Conservation (phyloP, 2,329 filamentous ascomycete genomes). For the Colletotrichum falcatum region DNA sequence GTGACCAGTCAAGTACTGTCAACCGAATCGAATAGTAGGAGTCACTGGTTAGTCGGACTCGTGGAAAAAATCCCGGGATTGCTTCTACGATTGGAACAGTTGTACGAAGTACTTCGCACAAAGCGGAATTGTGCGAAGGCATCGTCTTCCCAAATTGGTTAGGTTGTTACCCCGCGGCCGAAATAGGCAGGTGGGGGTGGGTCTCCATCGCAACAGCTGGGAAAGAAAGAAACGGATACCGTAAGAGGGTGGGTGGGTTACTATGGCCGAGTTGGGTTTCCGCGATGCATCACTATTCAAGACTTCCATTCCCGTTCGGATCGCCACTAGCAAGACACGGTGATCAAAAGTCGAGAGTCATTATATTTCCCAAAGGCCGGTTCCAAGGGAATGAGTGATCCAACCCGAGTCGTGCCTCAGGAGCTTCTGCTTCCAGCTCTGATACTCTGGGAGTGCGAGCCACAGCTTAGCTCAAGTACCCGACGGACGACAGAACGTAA, state of each 20-base stretch:
- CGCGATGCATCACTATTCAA: background rate
- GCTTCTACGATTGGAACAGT: no score
- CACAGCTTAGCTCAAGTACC: background rate
- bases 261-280: no score
- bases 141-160: background rate
- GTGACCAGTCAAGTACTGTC: background rate
- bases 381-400: background rate
- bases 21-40: background rate
- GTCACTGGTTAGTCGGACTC: no score
- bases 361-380: background rate
- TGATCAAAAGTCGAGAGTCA: background rate
- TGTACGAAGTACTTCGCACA: no score
- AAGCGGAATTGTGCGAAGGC: no score
- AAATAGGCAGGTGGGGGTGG: conserved; percentile 3
- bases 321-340: background rate
- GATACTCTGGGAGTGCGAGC: background rate
- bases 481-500: background rate
- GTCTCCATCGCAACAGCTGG: background rate
- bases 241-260: background rate
- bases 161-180: background rate
- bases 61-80: no score
- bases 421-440: background rate
- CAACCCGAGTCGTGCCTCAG: background rate
- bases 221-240: background rate
- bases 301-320: background rate